Percentiles rank a stretch among this genome's conserved stretches.
These are phyloP conservation scores for Marvania coccoides DNA, from an alignment of 139 green algal genomes.

Conservation along the genomic window DNA sequence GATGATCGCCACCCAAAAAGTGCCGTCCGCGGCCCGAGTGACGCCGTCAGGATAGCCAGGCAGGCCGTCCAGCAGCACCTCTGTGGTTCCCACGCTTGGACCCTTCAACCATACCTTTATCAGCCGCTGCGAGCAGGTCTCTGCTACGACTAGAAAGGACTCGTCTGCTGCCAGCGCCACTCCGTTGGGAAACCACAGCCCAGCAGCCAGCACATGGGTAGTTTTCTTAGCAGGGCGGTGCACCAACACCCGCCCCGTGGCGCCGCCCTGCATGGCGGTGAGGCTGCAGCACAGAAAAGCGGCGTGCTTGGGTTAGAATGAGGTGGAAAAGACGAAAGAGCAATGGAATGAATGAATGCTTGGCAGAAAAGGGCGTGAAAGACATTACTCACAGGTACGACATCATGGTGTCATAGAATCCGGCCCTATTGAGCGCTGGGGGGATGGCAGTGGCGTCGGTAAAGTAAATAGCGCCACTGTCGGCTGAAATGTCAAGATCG, in stretches of 20 bases:
- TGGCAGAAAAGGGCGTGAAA: too few relatives aligned
- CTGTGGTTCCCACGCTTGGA: slow-evolving; percentile 21
- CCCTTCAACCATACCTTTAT: slow-evolving; percentile 52
- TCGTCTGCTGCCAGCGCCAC: slow-evolving; percentile 55
- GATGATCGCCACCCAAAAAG: background rate
- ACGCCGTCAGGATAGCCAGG: slow-evolving; percentile 9
- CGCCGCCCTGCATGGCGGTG: slow-evolving; percentile 9
- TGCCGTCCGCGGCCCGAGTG: background rate
- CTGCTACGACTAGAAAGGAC: slow-evolving; percentile 43
- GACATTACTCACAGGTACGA: too few relatives aligned
- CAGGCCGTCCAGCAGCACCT: background rate
- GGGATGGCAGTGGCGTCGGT: background rate
- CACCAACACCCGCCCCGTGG: slow-evolving; percentile 44
- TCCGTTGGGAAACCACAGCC: slow-evolving; percentile 67
- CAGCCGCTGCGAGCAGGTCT: slow-evolving; percentile 28
- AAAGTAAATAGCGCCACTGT: slow-evolving; percentile 2
- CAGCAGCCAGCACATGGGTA: slow-evolving; percentile 35
- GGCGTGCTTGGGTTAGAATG: too few relatives aligned
- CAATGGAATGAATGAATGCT: too few relatives aligned
- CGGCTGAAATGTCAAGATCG: slow-evolving; percentile 1
- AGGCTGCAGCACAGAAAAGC: too few relatives aligned
- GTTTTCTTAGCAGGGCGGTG: slow-evolving; percentile 39
- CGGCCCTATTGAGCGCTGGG: slow-evolving; percentile 16
- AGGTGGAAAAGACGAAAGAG: too few relatives aligned
- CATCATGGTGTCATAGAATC: slow-evolving; percentile 20